Conservation (phyloP, 257 asterid genomes). For the Petunia axillaris region DNA sequence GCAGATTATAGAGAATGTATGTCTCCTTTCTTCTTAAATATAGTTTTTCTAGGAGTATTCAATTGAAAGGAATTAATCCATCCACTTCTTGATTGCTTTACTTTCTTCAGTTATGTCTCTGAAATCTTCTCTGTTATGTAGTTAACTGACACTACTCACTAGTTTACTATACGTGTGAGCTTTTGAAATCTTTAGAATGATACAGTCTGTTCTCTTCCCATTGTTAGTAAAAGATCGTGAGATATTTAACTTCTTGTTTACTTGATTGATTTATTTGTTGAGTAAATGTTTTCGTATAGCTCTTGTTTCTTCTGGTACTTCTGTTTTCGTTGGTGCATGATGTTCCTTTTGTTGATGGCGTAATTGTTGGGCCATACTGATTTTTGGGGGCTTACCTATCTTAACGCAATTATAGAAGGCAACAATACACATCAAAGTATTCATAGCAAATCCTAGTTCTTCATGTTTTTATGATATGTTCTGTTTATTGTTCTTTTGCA, state of each 20-base stretch:
- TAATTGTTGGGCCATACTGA: slow-evolving; percentile 8
- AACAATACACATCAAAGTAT: slow-evolving; percentile 2
- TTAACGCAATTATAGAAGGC: slow-evolving; percentile 10
- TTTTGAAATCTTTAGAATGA: slow-evolving; percentile 12
- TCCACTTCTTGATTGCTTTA: slow-evolving; percentile 20
- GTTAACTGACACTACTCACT: background rate
- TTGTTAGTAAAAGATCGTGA: slow-evolving; percentile 14
- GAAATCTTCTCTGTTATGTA: background rate
- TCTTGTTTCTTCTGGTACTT: slow-evolving; percentile 24
- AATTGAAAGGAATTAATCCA: slow-evolving; percentile 17
- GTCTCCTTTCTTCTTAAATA: slow-evolving; percentile 26
- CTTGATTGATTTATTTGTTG: slow-evolving; percentile 4
- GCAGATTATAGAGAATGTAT: slow-evolving; percentile 64
- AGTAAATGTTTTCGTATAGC: background rate
- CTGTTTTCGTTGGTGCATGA: slow-evolving; percentile 9
- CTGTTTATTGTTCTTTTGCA: slow-evolving; percentile 43
- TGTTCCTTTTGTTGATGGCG: background rate
- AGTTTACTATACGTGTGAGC: background rate
- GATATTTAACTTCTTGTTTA: slow-evolving; percentile 6
- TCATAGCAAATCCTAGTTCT: background rate
- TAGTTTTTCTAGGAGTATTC: background rate
- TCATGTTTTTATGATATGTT: slow-evolving; percentile 26
- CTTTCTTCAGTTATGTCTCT: slow-evolving; percentile 18
- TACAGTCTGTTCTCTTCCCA: slow-evolving; percentile 8
- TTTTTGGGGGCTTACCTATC: slow-evolving; percentile 7